Conservation (phyloP, 1,139 yeast species). For the Nadsonia starkeyi-henricii region DNA sequence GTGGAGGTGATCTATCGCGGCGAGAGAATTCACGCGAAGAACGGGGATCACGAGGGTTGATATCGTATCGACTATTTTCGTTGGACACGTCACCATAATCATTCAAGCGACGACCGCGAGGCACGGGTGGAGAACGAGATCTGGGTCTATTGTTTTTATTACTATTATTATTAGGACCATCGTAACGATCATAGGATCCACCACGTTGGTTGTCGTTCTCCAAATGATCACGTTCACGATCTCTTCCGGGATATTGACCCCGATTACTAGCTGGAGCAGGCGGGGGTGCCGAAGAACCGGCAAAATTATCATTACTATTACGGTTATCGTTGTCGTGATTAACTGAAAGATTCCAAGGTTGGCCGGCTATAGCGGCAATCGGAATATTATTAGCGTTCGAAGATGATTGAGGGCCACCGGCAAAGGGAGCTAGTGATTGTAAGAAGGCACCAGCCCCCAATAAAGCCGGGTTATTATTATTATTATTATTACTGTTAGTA, state of each 20-base stretch:
- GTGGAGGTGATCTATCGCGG: background rate
- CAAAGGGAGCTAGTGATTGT: background rate
- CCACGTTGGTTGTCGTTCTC: background rate
- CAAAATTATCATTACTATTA: background rate
- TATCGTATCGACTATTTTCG: background rate
- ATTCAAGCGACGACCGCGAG: background rate
- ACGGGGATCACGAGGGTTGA: background rate
- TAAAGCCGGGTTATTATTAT: background rate
- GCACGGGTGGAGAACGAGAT: background rate
- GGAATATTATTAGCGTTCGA: background rate
- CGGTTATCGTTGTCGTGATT: background rate
- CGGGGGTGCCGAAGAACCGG: background rate
- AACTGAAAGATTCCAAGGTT: background rate
- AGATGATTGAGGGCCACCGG: background rate
- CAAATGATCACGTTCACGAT: background rate
- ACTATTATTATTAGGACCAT: background rate
- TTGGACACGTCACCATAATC: background rate
- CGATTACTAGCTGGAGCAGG: background rate
- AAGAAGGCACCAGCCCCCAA: background rate
- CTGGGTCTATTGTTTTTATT: background rate
- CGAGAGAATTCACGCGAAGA: background rate
- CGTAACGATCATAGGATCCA: background rate
- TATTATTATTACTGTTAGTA: slow-evolving; percentile 9
- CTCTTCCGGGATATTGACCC: background rate
- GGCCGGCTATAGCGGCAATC: background rate